phyloP scores from a whole-genome alignment of 2,329 filamentous ascomycete species.

The Sarocladium oryzae region DNA sequence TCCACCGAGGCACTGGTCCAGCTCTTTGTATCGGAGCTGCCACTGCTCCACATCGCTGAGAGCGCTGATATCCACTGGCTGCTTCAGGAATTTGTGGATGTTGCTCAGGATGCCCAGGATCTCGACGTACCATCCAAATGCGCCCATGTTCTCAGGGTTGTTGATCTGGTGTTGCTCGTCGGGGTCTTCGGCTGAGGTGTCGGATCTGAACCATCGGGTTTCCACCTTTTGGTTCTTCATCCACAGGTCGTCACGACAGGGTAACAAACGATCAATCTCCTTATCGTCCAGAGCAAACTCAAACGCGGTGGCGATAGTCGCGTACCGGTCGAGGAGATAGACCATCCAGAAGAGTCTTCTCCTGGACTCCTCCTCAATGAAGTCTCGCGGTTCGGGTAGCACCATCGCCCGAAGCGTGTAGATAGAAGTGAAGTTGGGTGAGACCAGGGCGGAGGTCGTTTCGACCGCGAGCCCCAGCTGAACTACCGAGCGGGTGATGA shows the following conservation, averaged over 20 bases:
- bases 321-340: constrained; percentile 83
- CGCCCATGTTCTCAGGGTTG: constrained; percentile 73
- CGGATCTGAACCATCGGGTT: constrained; percentile 70
- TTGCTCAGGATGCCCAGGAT: constrained; percentile 80
- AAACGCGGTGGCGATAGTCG: constrained; percentile 84
- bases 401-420: constrained; percentile 84
- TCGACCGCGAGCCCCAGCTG: constrained; percentile 83
- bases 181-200: constrained; percentile 33
- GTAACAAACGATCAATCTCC: constrained; percentile 80
- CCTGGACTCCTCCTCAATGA: constrained; percentile 83
- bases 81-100: constrained; percentile 83
- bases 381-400: constrained; percentile 74
- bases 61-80: constrained; percentile 81
- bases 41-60: constrained; percentile 81
- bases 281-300: constrained; percentile 85
- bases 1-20: constrained; percentile 70
- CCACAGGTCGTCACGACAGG: constrained; percentile 83
- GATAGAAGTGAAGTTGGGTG: constrained; percentile 76
- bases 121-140: constrained; percentile 87
- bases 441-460: constrained; percentile 69
- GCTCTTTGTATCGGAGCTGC: constrained; percentile 79
- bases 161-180: constrained; percentile 55
- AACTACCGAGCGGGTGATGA: constrained; percentile 83
- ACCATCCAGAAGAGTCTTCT: constrained; percentile 91
- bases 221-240: constrained; percentile 77